Conservation (phyloP, 805 yeast species). For the Spathaspora passalidarum region DNA sequence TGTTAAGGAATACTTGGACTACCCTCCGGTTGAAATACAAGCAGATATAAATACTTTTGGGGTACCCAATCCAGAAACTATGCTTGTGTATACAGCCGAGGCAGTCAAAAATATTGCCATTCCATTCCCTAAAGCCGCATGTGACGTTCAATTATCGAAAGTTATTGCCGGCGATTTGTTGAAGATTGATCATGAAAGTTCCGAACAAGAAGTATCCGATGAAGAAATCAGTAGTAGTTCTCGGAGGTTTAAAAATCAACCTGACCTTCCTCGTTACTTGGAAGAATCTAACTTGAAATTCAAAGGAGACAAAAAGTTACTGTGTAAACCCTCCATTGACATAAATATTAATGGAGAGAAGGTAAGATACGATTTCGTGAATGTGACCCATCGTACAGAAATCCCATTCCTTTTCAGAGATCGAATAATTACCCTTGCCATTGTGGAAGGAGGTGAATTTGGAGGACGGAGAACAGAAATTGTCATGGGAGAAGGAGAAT, state of each 20-base stretch:
- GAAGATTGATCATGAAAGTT: slow-evolving; percentile 1
- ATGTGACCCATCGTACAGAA: slow-evolving; percentile 43
- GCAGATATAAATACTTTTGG: slow-evolving; percentile 37
- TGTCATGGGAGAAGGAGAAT: slow-evolving; percentile 13
- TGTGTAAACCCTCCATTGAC: slow-evolving; percentile 31
- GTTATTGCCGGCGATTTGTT: slow-evolving; percentile 35
- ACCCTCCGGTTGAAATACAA: slow-evolving; percentile 60
- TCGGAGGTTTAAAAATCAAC: slow-evolving; percentile 31
- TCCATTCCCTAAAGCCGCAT: slow-evolving; percentile 35
- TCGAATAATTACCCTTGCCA: slow-evolving; percentile 31
- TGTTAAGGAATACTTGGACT: slow-evolving; percentile 18
- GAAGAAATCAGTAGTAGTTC: background rate
- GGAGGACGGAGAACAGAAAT: slow-evolving; percentile 55
- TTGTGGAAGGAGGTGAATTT: slow-evolving; percentile 55
- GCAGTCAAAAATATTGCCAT: slow-evolving; percentile 42
- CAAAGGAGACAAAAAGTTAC: slow-evolving; percentile 30
- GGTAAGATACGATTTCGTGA: slow-evolving; percentile 44
- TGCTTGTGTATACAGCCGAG: slow-evolving; percentile 44
- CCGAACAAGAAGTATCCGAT: slow-evolving; percentile 1
- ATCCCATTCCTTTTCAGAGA: slow-evolving; percentile 39
- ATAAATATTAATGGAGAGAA: slow-evolving; percentile 34
- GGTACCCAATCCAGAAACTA: slow-evolving; percentile 33
- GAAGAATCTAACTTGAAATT: slow-evolving; percentile 36
- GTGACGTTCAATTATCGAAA: slow-evolving; percentile 47
- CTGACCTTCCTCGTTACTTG: slow-evolving; percentile 42